These are phyloP conservation scores for Acer saccharum DNA, from an alignment of 345 rosid genomes.

Conservation along the genomic window DNA sequence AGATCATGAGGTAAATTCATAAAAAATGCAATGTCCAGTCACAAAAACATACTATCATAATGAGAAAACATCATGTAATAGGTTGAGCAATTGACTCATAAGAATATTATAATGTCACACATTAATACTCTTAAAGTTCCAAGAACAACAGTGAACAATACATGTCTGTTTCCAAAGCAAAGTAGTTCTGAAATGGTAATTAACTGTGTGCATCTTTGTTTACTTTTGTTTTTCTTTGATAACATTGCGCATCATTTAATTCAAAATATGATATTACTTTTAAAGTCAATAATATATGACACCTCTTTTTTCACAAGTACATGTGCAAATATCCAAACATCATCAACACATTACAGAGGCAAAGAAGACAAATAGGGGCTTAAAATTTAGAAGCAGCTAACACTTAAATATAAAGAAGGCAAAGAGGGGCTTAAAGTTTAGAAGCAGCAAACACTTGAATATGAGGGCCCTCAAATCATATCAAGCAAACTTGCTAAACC, in stretches of 20 bases:
- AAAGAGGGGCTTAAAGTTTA: background rate
- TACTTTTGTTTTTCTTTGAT: too few species aligned
- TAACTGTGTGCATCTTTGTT: background rate
- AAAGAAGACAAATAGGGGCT: background rate
- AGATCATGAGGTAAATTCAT: too few species aligned
- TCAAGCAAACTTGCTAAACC: background rate
- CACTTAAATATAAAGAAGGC: too few species aligned
- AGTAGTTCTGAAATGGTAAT: background rate
- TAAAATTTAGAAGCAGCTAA: too few species aligned
- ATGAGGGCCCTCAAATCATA: background rate
- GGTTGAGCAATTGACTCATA: background rate
- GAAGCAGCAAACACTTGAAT: background rate
- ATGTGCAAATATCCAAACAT: background rate
- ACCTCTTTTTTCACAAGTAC: background rate
- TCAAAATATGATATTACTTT: background rate
- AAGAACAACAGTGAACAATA: background rate
- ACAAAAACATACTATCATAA: background rate
- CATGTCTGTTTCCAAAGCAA: background rate
- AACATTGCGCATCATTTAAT: background rate
- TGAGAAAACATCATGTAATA: background rate
- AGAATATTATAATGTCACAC: background rate
- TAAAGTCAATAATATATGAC: background rate
- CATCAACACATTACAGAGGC: background rate
- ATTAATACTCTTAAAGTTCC: background rate
- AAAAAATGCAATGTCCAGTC: background rate